Evolutionary conservation across 441 rosid genomes (phyloP).

Genomic region (Dalechampia spathulata): DNA sequence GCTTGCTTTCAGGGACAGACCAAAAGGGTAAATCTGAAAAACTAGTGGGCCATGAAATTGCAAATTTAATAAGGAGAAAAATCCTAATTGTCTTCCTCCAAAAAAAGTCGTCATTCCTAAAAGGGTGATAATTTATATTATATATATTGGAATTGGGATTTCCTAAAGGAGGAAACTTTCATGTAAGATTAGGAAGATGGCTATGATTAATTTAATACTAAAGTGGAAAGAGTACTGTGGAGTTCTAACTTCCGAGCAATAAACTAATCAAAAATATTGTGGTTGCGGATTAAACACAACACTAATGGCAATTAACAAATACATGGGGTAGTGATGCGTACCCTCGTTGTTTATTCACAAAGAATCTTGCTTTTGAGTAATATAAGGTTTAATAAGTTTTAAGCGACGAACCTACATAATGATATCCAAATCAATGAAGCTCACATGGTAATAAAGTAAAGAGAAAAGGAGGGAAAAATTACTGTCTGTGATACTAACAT

Average conservation of each 20-base stretch:
- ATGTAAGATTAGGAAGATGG: not conserved
- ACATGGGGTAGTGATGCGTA: too few species aligned
- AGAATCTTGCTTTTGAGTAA: not conserved
- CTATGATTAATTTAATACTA: not conserved
- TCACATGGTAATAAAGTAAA: not conserved
- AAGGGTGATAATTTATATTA: not conserved
- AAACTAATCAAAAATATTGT: not conserved
- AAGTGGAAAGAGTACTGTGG: not conserved
- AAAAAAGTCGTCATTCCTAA: too few species aligned
- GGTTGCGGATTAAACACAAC: conserved; percentile 2
- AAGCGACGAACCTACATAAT: not conserved
- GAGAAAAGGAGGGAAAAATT: not conserved
- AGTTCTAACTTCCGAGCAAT: too few species aligned
- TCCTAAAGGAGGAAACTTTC: not conserved
- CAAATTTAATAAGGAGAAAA: conserved; percentile 3
- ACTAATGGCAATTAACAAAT: not conserved
- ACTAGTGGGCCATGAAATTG: conserved; percentile 24
- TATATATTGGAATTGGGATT: not conserved
- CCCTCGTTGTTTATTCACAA: not conserved
- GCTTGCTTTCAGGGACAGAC: conserved; percentile 5
- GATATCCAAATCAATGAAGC: not conserved
- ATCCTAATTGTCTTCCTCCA: too few species aligned
- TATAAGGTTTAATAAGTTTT: not conserved
- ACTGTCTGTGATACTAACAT: not conserved
- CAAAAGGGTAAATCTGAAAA: conserved; percentile 10